These are phyloP conservation scores for Leccinum disarticulatum DNA, from an alignment of 768 basidiomycete genomes.

Conservation along the genomic window DNA sequence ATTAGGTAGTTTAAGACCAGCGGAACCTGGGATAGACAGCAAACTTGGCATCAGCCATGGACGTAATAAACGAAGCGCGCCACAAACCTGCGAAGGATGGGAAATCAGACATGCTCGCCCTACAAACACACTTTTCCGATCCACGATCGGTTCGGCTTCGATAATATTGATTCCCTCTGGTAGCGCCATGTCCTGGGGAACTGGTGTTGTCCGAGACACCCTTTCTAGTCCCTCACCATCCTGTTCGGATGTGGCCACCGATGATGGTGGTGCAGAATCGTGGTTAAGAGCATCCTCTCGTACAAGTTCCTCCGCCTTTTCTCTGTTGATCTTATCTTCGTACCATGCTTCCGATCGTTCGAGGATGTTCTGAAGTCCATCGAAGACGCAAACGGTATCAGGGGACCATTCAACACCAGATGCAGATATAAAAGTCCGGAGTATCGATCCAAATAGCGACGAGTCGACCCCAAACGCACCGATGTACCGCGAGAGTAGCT, in stretches of 20 bases:
- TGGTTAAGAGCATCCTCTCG: slow-evolving; percentile 49
- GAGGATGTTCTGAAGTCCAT: slow-evolving; percentile 75
- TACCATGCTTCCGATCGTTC: slow-evolving; percentile 73
- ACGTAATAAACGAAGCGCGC: background rate
- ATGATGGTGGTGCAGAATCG: slow-evolving; percentile 13
- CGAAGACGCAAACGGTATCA: slow-evolving; percentile 81
- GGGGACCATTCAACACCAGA: slow-evolving; percentile 75
- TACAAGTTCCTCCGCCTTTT: slow-evolving; percentile 53
- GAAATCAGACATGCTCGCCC: slow-evolving; percentile 82
- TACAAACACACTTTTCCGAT: slow-evolving; percentile 83
- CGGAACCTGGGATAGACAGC: slow-evolving; percentile 53
- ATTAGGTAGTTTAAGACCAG: slow-evolving; percentile 63
- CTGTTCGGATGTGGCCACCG: slow-evolving; percentile 2
- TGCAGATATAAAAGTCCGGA: slow-evolving; percentile 78
- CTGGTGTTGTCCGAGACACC: background rate
- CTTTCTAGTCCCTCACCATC: slow-evolving; percentile 4
- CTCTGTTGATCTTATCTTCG: slow-evolving; percentile 56
- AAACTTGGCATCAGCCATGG: background rate
- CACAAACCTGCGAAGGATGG: slow-evolving; percentile 67
- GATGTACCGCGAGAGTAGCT: slow-evolving; percentile 81
- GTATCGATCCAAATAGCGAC: slow-evolving; percentile 69
- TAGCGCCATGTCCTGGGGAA: slow-evolving; percentile 28
- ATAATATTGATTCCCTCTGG: slow-evolving; percentile 67
- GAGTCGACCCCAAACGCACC: slow-evolving; percentile 77
- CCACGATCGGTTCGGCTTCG: slow-evolving; percentile 77